phyloP scores from a whole-genome alignment of 2,329 filamentous ascomycete species.

The Fusarium sambucinum region DNA sequence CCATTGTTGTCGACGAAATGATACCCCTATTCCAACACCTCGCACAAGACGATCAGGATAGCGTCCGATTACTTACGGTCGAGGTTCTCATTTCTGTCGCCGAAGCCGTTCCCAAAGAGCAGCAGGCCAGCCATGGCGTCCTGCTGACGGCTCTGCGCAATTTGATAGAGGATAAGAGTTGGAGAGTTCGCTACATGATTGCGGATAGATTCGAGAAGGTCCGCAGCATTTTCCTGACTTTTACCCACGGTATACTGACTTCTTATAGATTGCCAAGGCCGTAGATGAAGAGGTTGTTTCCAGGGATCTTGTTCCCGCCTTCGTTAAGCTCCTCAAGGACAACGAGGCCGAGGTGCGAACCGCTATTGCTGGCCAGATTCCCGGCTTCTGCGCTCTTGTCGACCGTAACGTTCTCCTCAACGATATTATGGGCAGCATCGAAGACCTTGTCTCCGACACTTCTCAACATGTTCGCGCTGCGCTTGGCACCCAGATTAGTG shows the following conservation, averaged over 20 bases:
- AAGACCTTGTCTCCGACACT: conserved; percentile 94
- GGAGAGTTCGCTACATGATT: conserved; percentile 99
- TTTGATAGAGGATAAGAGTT: conserved; percentile 99
- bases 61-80: conserved; percentile 93
- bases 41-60: conserved; percentile 96
- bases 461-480: conserved; percentile 97
- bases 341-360: conserved; percentile 98
- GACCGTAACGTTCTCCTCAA: conserved; percentile 89
- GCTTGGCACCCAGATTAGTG: conserved; percentile 95
- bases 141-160: conserved; percentile 89
- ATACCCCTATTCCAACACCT: conserved; percentile 98
- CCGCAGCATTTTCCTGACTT: conserved; percentile 50
- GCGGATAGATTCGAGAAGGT: conserved; percentile 97
- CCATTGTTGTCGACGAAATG: conserved; percentile 97
- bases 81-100: conserved; percentile 97
- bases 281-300: conserved; percentile 97
- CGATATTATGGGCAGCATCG: conserved; percentile 96
- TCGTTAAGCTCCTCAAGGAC: conserved; percentile 97
- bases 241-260: conserved; percentile 6
- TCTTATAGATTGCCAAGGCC: conserved; percentile 88
- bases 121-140: conserved; percentile 95
- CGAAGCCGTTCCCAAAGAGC: conserved; percentile 97
- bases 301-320: conserved; percentile 93
- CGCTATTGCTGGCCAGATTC: conserved; percentile 96
- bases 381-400: conserved; percentile 92